Base-by-base conservation (phyloP, 2,329 filamentous ascomycete genomes). In the Furcasterigmium furcatum region DNA sequence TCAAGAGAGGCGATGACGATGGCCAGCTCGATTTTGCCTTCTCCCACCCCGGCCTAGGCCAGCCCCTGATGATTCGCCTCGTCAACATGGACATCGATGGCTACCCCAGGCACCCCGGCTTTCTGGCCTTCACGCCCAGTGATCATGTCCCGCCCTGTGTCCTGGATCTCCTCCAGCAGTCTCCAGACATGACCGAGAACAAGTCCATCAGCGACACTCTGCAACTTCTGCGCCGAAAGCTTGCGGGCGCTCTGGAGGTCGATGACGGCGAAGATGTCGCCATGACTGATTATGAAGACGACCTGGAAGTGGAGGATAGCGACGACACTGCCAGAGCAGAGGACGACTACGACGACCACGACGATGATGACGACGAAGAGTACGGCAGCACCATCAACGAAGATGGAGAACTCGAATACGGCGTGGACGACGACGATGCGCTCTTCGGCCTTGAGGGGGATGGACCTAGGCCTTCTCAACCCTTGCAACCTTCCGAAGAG, bases 11-110 rank as follows among this genome's bases (percentile, higher is more conserved):
- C 14, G 80, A 84, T 5, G 84, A 87, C 25, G 86, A 92, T 61
- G 88, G 87, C 42, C 81, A 87, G 46, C 72, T 95, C 46, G 75
- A 74, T 13, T 86, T 92, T 60, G 71, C 64, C 5, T 87, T 70
- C 49, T 50, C 45, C 9, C 60, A 67, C 44, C 38, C 57, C 3
- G 36, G 41, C 8, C 46, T 67, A 3, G 32, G 48, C 1, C 18
- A 42, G 4, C 50, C 60, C 14, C 46, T 76, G 5, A 54, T 63
- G 19, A 60, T 57, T 9, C 36, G 43, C 29, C 50, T 46, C 44
- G 16, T 29, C 6, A 13, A 44, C 12, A 30, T 51, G 56, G 53
- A 66, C 57, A 41, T 67, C 42, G 56, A 62, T 35, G 59, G 60
- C 1, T 74, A 74, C 47, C 71, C 69, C 5, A 53, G 56, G 9